These are phyloP conservation scores for Paraphaeosphaeria minitans DNA, from an alignment of 2,329 filamentous ascomycete species.

Conservation along the genomic window DNA sequence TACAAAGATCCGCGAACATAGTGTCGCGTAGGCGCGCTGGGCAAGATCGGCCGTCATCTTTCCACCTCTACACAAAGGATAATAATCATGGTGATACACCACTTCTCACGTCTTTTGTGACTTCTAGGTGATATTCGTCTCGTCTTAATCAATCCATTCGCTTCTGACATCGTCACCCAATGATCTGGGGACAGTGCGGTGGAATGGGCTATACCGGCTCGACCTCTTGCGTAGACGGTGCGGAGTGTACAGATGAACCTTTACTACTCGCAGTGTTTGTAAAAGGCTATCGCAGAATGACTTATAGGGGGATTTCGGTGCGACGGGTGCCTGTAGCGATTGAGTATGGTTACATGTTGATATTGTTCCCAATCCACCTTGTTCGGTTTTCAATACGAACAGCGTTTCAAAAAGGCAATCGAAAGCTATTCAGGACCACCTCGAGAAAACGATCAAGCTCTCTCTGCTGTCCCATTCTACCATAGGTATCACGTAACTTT, in stretches of 20 bases:
- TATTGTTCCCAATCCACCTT: not conserved
- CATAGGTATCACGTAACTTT: not conserved
- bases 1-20: not conserved
- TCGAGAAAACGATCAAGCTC: too few species aligned
- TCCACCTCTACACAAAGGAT: not conserved
- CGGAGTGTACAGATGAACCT: conserved; percentile 50
- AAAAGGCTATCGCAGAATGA: conserved; percentile 1
- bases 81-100: not conserved
- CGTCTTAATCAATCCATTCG: not conserved
- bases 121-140: not conserved
- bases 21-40: not conserved
- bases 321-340: not conserved
- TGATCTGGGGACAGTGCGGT: not conserved
- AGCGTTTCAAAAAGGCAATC: not conserved
- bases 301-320: too few species aligned
- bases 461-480: too few species aligned
- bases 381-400: not conserved
- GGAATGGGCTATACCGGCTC: not conserved
- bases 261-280: conserved; percentile 55
- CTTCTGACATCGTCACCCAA: not conserved
- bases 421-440: too few species aligned
- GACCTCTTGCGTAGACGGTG: conserved; percentile 34
- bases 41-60: not conserved
- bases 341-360: not conserved
- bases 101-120: not conserved